Percentiles rank a stretch among this genome's conserved stretches.
These are phyloP conservation scores for Xylaria bambusicola DNA, from an alignment of 495 filamentous ascomycete species.

Conservation along the genomic window DNA sequence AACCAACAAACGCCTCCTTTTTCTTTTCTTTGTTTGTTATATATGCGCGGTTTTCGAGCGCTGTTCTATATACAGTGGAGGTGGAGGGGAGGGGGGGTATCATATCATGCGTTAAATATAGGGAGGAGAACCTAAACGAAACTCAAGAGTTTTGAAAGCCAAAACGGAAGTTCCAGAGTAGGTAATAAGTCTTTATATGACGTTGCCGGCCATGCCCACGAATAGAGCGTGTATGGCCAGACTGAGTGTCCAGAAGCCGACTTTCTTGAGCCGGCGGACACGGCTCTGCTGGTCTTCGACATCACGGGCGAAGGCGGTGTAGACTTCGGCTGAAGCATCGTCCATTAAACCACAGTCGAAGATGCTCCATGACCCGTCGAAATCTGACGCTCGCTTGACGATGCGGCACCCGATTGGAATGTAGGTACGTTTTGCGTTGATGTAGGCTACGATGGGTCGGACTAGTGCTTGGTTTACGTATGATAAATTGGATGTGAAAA, in stretches of 20 bases:
- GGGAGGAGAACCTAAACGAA: background rate
- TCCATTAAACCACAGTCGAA: slow-evolving; percentile 95
- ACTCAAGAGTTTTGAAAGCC: too few species aligned
- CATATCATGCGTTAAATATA: background rate
- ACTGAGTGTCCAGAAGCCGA: slow-evolving; percentile 93
- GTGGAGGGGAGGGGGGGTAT: slow-evolving; percentile 1
- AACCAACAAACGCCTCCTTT: too few species aligned
- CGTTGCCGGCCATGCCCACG: slow-evolving; percentile 88
- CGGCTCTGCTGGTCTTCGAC: slow-evolving; percentile 84
- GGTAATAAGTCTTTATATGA: slow-evolving; percentile 46
- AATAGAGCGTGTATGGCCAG: slow-evolving; percentile 91
- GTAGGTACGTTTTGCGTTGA: slow-evolving; percentile 89
- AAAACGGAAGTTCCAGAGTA: too few species aligned
- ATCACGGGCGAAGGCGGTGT: slow-evolving; percentile 86
- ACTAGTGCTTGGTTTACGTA: slow-evolving; percentile 96
- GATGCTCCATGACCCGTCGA: slow-evolving; percentile 94
- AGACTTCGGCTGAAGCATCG: slow-evolving; percentile 90
- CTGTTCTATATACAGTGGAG: slow-evolving; percentile 10
- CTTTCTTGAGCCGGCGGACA: slow-evolving; percentile 87
- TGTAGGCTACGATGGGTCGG: slow-evolving; percentile 97
- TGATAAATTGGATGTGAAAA: slow-evolving; percentile 84
- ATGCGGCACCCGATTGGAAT: slow-evolving; percentile 95
- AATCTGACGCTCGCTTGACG: slow-evolving; percentile 82
- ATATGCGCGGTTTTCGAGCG: slow-evolving; percentile 5
- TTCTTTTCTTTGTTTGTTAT: slow-evolving; percentile 1